Conservation (phyloP, 31 red algal genomes). For the Odonthalia washingtoniensis region DNA sequence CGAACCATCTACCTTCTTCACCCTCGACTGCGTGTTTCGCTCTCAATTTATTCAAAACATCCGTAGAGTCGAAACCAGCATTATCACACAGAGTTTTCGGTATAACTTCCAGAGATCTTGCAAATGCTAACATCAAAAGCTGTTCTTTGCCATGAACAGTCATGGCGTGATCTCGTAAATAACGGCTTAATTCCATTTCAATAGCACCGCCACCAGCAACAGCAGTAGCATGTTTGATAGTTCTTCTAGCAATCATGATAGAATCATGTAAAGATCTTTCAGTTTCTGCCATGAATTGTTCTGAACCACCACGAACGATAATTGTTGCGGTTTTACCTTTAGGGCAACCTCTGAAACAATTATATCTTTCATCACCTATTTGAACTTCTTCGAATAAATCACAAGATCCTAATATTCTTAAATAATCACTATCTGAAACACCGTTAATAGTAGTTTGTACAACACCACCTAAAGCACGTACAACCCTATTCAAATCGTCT, state of each 20-base stretch:
- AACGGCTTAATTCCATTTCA: slow-evolving; percentile 96
- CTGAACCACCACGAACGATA: slow-evolving; percentile 96
- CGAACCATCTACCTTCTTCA: slow-evolving; percentile 77
- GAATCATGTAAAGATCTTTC: slow-evolving; percentile 97
- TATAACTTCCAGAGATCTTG: slow-evolving; percentile 96
- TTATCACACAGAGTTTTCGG: slow-evolving; percentile 98
- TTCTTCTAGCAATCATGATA: slow-evolving; percentile 98
- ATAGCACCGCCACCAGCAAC: slow-evolving; percentile 96
- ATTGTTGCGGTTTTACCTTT: slow-evolving; percentile 95
- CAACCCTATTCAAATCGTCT: slow-evolving; percentile 91
- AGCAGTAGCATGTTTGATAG: slow-evolving; percentile 92
- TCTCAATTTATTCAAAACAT: slow-evolving; percentile 96
- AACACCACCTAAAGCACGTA: slow-evolving; percentile 85
- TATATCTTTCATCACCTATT: slow-evolving; percentile 97
- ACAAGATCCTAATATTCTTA: slow-evolving; percentile 85
- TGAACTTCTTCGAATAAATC: slow-evolving; percentile 94
- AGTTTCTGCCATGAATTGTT: slow-evolving; percentile 99
- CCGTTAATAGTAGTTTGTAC: slow-evolving; percentile 97
- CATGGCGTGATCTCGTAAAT: slow-evolving; percentile 80
- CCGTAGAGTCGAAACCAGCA: slow-evolving; percentile 98
- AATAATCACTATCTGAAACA: slow-evolving; percentile 66
- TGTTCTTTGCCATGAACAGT: slow-evolving; percentile 96
- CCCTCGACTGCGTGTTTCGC: slow-evolving; percentile 84
- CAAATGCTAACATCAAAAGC: slow-evolving; percentile 88
- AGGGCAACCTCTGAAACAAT: slow-evolving; percentile 95